Conservation (phyloP, 2,329 filamentous ascomycete species). For the Macrophomina tecta region DNA sequence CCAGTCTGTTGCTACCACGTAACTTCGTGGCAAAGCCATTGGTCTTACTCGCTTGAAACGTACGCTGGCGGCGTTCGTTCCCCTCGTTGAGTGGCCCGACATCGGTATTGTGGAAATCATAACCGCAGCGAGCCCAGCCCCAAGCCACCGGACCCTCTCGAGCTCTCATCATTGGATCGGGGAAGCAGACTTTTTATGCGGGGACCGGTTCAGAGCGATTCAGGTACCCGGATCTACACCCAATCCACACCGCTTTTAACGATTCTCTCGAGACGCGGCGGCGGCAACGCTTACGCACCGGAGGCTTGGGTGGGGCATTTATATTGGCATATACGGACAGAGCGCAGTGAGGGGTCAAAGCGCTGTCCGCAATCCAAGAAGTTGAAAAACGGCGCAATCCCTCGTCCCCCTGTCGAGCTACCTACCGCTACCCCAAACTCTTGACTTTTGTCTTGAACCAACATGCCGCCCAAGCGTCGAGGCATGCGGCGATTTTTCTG, state of each 20-base stretch:
- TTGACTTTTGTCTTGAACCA: constrained; percentile 7
- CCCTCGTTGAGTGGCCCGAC: constrained; percentile 15
- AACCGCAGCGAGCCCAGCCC: constrained; percentile 17
- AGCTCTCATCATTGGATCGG: constrained; percentile 15
- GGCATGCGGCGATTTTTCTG: constrained; percentile 25
- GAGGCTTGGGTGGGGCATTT: constrained; percentile 17
- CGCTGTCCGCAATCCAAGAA: constrained; percentile 15
- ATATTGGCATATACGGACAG: constrained; percentile 25
- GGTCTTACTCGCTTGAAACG: constrained; percentile 1
- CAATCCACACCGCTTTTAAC: constrained; percentile 24
- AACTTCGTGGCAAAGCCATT: constrained; percentile 8
- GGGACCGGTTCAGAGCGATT: constrained; percentile 23
- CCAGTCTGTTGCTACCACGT: neutral
- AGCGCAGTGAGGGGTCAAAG: constrained; percentile 19
- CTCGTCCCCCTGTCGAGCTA: constrained; percentile 19
- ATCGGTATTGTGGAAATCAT: constrained; percentile 9
- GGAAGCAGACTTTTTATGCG: constrained; percentile 18
- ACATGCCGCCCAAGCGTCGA: constrained; percentile 21
- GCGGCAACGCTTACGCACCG: constrained; percentile 21
- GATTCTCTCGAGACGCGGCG: constrained; percentile 18
- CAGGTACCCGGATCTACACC: constrained; percentile 25
- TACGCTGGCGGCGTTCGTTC: neutral
- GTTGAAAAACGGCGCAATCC: constrained; percentile 24
- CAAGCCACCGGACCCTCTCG: constrained; percentile 20
- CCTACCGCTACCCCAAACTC: constrained; percentile 13